Evolutionary conservation across 495 filamentous ascomycete species (phyloP).

Genomic region (Podospora conica): DNA sequence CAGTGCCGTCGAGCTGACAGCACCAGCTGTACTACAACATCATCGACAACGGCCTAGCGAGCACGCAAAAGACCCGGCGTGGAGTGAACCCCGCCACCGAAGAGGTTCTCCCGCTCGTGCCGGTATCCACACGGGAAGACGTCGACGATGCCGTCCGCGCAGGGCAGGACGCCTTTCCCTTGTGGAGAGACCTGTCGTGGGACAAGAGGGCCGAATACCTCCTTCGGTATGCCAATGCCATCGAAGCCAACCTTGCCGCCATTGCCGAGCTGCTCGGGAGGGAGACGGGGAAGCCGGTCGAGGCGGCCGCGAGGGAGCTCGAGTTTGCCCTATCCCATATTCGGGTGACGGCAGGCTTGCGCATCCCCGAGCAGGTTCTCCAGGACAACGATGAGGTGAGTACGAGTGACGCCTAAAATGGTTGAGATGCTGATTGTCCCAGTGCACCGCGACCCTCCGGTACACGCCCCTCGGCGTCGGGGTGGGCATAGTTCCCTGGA

Average conservation of each 20-base stretch:
- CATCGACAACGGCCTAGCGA: not conserved
- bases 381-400: conserved; percentile 41
- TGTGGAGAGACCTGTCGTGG: conserved; percentile 30
- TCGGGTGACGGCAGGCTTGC: not conserved
- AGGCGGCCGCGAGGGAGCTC: conserved; percentile 20
- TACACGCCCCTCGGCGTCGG: conserved; percentile 47
- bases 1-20: not conserved
- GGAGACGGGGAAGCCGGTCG: conserved; percentile 19
- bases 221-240: conserved; percentile 37
- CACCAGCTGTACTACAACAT: not conserved
- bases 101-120: conserved; percentile 33
- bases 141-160: conserved; percentile 41
- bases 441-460: conserved; percentile 35
- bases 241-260: conserved; percentile 27
- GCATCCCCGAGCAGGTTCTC: conserved; percentile 14
- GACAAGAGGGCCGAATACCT: conserved; percentile 46
- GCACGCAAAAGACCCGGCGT: conserved; percentile 17
- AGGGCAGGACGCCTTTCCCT: conserved; percentile 36
- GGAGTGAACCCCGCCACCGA: conserved; percentile 37
- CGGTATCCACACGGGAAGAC: conserved; percentile 34
- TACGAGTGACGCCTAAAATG: not conserved
- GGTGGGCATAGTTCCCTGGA: conserved; percentile 54
- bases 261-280: conserved; percentile 26
- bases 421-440: not conserved
- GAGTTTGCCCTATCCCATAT: conserved; percentile 15